phyloP scores from a whole-genome alignment of 2,329 filamentous ascomycete species.

The Neofusicoccum cordaticola region DNA sequence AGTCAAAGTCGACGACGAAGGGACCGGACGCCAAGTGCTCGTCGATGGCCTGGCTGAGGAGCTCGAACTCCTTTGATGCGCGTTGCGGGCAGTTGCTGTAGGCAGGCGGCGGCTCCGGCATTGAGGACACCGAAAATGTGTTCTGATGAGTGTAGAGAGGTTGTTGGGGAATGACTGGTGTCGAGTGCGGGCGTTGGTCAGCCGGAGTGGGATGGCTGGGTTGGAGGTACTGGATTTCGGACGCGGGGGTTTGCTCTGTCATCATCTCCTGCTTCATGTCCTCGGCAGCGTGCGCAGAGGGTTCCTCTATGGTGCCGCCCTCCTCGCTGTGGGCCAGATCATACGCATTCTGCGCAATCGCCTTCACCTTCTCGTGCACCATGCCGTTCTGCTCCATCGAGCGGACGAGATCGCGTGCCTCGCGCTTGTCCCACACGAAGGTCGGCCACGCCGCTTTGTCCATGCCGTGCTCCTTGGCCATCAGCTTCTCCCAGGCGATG shows the following conservation, averaged over 20 bases:
- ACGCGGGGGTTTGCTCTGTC: not conserved
- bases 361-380: constrained; percentile 54
- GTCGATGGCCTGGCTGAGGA: constrained; percentile 6
- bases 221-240: not conserved
- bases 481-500: constrained; percentile 60
- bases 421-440: constrained; percentile 62
- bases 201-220: not conserved
- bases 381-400: constrained; percentile 59
- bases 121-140: not conserved
- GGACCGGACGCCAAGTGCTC: constrained; percentile 9
- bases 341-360: constrained; percentile 58
- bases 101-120: not conserved
- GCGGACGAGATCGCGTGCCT: constrained; percentile 61
- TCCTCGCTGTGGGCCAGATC: constrained; percentile 41
- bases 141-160: not conserved
- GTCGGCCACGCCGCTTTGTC: constrained; percentile 45
- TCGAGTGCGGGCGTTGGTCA: not conserved
- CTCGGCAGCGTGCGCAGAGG: not conserved
- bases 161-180: not conserved
- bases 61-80: not conserved
- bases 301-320: not conserved
- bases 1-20: constrained; percentile 7
- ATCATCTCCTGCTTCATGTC: not conserved
- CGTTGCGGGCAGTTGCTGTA: not conserved
- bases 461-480: constrained; percentile 54